Evolutionary conservation across 768 basidiomycete species (phyloP), one percentile per base, ranked within the genome.

Genomic region (Kwoniella sp.): DNA sequence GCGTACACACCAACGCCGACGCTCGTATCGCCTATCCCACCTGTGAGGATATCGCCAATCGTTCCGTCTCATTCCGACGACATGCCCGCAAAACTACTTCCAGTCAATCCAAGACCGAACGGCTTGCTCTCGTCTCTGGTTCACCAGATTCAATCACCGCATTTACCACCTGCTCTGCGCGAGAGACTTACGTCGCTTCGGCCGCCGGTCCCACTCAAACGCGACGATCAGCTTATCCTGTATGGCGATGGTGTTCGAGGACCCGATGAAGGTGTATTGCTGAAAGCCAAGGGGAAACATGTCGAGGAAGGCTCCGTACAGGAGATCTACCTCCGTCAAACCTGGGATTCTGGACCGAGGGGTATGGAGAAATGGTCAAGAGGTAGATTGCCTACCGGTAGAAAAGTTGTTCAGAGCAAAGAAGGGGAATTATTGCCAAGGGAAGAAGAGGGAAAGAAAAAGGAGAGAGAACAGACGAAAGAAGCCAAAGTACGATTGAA

Each of bases 201-300:
- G 21, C 69, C 74, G 13, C 74, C 74, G 0, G 22, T 67, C 9
- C 44, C 68, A 4, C 68, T 68, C 22, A 65, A 40, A 15, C 46
- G 64, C 22, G 55, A 70, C 25, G 65, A 65, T 48, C 24, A 65
- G 13, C 68, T 66, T 17, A 51, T 73, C 10, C 63, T 70, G 22
- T 76, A 72, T 55, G 72, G 72, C n/a, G 66, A 70, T 17, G 60
- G 68, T 15, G 68, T 76, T 0, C 60, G 64, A 29, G 74, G 65
- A 17, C 71, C 74, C 6, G 71, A 70, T 44, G 54, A 51, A 0
- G 60, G 55, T 7, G 63, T 69, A 24, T 29, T 72, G 37, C 33
- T 63, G 25, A 68, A 68, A 65, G 71, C 72, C 6, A 55, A 64
- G 19, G 73, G 73, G 3, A 75, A 70, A 55, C 68, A 57, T 37